phyloP scores from a whole-genome alignment of 2,329 filamentous ascomycete genomes.

The Fusarium beomiforme region DNA sequence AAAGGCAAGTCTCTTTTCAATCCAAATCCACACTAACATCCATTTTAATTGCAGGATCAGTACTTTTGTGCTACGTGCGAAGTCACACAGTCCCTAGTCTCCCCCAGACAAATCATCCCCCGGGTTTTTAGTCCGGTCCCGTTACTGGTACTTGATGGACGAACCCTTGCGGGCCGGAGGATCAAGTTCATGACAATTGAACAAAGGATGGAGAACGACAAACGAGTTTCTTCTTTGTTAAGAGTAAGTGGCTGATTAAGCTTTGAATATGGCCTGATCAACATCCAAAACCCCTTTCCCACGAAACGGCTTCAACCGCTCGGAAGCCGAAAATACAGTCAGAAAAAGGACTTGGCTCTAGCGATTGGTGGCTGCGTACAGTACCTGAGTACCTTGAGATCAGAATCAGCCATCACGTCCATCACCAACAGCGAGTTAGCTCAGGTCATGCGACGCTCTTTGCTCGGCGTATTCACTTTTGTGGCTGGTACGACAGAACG shows the following conservation, averaged over 20 bases:
- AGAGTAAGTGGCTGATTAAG: background rate
- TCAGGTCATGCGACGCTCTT: conserved; percentile 14
- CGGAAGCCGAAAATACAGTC: conserved; percentile 22
- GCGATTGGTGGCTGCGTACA: background rate
- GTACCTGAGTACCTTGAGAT: too few relatives aligned
- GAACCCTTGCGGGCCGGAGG: background rate
- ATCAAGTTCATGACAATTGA: conserved; percentile 13
- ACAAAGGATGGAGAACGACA: background rate
- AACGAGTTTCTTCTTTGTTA: background rate
- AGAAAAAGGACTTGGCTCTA: background rate
- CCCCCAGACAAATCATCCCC: conserved; percentile 26
- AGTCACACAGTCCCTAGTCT: conserved; percentile 29
- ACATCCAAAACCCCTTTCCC: background rate
- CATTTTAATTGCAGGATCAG: background rate
- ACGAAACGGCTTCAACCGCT: conserved; percentile 11
- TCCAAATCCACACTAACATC: background rate
- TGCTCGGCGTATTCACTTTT: conserved; percentile 5
- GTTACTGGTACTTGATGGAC: conserved; percentile 21
- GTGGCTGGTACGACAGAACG: conserved; percentile 16
- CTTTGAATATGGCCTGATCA: conserved; percentile 6
- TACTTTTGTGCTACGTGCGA: conserved; percentile 13
- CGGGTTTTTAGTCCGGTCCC: conserved; percentile 20
- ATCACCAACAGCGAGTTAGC: background rate
- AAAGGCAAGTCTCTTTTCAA: background rate
- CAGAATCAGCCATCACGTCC: background rate